Percentiles rank a stretch among this genome's conserved stretches.
Conservation (phyloP, 2,329 filamentous ascomycete species). For the Colletotrichum salicis region DNA sequence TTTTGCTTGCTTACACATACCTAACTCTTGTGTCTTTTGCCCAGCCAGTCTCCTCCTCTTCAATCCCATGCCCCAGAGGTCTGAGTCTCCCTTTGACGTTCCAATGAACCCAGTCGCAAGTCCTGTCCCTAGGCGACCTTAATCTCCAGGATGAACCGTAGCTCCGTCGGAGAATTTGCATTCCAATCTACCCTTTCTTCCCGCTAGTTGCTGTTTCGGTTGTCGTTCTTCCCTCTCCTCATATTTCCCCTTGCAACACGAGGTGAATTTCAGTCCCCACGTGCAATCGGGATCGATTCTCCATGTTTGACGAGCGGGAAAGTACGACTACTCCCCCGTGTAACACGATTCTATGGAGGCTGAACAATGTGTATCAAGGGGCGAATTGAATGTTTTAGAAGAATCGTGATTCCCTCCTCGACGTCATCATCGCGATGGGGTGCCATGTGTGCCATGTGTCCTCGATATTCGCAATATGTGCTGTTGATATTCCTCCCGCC, state of each 20-base stretch:
- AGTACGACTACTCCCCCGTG: not conserved
- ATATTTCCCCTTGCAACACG: not conserved
- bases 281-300: not conserved
- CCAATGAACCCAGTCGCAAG: slow-evolving; percentile 6
- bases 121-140: slow-evolving; percentile 7
- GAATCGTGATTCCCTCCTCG: not conserved
- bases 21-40: not conserved
- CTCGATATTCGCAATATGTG: no score
- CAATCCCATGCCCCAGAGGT: slow-evolving; percentile 1
- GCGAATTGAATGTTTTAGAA: not conserved
- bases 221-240: not conserved
- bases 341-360: not conserved
- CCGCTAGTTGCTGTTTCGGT: not conserved
- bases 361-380: not conserved
- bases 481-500: no score
- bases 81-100: slow-evolving; percentile 31
- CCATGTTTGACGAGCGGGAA: not conserved
- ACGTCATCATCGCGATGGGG: not conserved
- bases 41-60: not conserved
- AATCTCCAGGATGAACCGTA: slow-evolving; percentile 30
- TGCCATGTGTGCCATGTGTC: no score
- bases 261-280: not conserved
- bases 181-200: slow-evolving; percentile 14
- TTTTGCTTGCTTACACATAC: not conserved
- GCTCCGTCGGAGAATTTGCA: slow-evolving; percentile 15